Evolutionary conservation across 495 filamentous ascomycete genomes (phyloP).

Genomic region (Hapsidospora chrysogenum): DNA sequence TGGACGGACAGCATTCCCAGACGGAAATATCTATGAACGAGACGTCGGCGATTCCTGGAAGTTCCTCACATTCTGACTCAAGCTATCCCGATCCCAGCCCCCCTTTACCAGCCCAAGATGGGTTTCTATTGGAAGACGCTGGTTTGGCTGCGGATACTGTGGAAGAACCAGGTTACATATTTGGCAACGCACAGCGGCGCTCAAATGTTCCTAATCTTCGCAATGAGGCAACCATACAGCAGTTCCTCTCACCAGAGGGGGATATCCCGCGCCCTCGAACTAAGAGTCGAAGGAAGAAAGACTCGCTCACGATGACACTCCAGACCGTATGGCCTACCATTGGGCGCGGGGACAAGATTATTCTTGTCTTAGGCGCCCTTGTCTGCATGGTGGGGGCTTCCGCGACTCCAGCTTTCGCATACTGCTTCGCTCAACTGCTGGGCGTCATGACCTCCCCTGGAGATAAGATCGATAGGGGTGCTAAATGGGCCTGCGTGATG

Average conservation of each 20-base stretch:
- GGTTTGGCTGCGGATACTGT: too few species aligned
- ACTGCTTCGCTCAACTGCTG: slow-evolving; percentile 58
- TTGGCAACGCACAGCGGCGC: slow-evolving; percentile 1
- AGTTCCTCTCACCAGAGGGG: not conserved
- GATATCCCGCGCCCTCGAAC: not conserved
- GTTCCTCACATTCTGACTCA: too few species aligned
- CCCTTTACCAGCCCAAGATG: too few species aligned
- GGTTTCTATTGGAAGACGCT: too few species aligned
- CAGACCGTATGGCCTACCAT: slow-evolving; percentile 58
- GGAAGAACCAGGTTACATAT: too few species aligned
- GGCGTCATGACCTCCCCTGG: slow-evolving; percentile 41
- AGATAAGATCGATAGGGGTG: slow-evolving; percentile 25
- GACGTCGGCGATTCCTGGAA: too few species aligned
- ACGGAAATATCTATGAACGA: too few species aligned
- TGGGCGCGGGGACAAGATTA: slow-evolving; percentile 24
- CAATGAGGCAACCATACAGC: too few species aligned
- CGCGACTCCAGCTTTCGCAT: slow-evolving; percentile 63
- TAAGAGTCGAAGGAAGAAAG: not conserved
- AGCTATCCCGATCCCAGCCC: too few species aligned
- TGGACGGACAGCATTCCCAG: too few species aligned
- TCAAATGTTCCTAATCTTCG: not conserved
- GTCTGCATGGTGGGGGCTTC: slow-evolving; percentile 47
- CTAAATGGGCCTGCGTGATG: slow-evolving; percentile 53
- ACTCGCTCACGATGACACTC: slow-evolving; percentile 43
- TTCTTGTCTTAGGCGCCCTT: slow-evolving; percentile 43